These are phyloP conservation scores for Fusarium papillatum DNA, from an alignment of 2,329 filamentous ascomycete species.

Conservation along the genomic window DNA sequence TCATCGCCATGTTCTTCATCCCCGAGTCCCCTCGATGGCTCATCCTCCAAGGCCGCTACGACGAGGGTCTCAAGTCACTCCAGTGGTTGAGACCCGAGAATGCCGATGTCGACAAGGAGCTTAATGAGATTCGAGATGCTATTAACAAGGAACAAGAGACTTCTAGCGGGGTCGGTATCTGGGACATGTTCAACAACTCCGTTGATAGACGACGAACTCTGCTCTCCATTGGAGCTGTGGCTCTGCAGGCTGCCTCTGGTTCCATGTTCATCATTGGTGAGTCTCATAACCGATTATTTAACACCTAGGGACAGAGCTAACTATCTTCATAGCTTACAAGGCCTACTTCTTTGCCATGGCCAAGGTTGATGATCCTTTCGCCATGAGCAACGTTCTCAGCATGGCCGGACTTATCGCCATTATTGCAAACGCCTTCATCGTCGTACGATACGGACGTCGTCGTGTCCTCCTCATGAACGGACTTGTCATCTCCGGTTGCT, in stretches of 20 bases:
- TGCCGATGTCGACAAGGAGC: slow-evolving; percentile 22
- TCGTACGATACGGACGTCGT: slow-evolving; percentile 35
- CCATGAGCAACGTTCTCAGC: slow-evolving; percentile 41
- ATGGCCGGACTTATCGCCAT: slow-evolving; percentile 37
- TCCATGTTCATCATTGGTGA: slow-evolving; percentile 43
- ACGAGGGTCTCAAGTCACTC: slow-evolving; percentile 32
- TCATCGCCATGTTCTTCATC: slow-evolving; percentile 27
- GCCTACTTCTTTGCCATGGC: slow-evolving; percentile 43
- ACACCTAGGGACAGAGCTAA: rapidly evolving
- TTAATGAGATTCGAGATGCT: slow-evolving; percentile 29
- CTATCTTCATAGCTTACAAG: slow-evolving; percentile 27
- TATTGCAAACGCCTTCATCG: slow-evolving; percentile 37
- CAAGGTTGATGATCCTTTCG: slow-evolving; percentile 35
- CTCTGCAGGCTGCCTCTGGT: slow-evolving; percentile 34
- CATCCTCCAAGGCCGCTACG: slow-evolving; percentile 34
- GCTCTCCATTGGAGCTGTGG: slow-evolving; percentile 33
- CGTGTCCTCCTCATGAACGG: slow-evolving; percentile 24
- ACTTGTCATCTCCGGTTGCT: slow-evolving; percentile 26
- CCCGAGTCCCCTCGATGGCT: slow-evolving; percentile 41
- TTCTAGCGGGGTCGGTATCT: slow-evolving; percentile 20
- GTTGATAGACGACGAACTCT: slow-evolving; percentile 33
- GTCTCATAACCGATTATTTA: rapidly evolving
- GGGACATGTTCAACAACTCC: slow-evolving; percentile 37
- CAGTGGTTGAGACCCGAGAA: slow-evolving; percentile 27
- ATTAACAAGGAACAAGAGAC: slow-evolving; percentile 29